Conservation (phyloP, 768 basidiomycete species). For the Tricholoma matsutake region DNA sequence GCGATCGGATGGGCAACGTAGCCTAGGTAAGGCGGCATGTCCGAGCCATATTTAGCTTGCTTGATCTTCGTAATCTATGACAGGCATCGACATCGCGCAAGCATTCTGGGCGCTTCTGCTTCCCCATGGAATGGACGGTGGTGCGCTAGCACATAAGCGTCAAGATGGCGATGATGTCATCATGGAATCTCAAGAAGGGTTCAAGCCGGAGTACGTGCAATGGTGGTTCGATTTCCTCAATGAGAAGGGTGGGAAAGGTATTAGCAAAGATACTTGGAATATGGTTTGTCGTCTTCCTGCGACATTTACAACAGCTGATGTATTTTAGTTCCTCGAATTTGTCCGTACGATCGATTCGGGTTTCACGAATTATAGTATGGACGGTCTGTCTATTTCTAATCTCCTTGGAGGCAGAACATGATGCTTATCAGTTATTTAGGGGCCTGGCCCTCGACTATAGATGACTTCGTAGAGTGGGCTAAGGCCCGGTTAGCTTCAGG, state of each 20-base stretch:
- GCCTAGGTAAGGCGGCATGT: slow-evolving; percentile 52
- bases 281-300: slow-evolving; percentile 54
- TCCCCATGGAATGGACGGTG: slow-evolving; percentile 64
- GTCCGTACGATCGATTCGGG: slow-evolving; percentile 68
- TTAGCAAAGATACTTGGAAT: slow-evolving; percentile 87
- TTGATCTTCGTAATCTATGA: neutral
- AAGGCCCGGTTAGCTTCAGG: slow-evolving; percentile 34
- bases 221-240: slow-evolving; percentile 82
- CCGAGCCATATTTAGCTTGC: neutral
- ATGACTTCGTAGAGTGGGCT: slow-evolving; percentile 76
- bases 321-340: slow-evolving; percentile 70
- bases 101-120: slow-evolving; percentile 80
- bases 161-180: slow-evolving; percentile 45
- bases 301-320: slow-evolving; percentile 1
- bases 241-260: slow-evolving; percentile 64
- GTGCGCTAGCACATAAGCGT: slow-evolving; percentile 51
- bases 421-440: slow-evolving; percentile 36
- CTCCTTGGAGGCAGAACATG: slow-evolving; percentile 3
- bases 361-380: slow-evolving; percentile 71
- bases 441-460: slow-evolving; percentile 86
- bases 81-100: slow-evolving; percentile 68
- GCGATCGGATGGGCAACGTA: slow-evolving; percentile 71
- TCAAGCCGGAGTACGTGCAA: slow-evolving; percentile 57
- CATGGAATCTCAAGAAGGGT: slow-evolving; percentile 52
- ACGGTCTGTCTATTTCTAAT: slow-evolving; percentile 46